A percentile compares a stretch with the other conserved stretches of the same genome.
phyloP scores from a whole-genome alignment of 768 basidiomycete genomes.

The Boletus rubescentipes region DNA sequence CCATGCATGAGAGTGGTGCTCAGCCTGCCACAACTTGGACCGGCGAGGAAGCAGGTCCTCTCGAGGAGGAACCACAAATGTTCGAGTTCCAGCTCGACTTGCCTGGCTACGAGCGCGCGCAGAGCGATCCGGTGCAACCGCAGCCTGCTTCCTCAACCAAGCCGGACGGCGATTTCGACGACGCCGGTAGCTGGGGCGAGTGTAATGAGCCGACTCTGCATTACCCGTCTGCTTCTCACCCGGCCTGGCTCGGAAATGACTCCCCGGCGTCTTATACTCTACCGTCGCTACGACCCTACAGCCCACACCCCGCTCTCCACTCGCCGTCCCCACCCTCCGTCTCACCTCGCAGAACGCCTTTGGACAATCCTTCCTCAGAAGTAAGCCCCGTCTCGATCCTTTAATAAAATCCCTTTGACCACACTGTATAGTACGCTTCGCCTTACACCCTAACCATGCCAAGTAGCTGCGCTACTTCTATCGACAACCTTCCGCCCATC shows the following conservation, averaged over 20 bases:
- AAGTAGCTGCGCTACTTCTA: constrained; percentile 30
- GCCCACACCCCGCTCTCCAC: constrained; percentile 25
- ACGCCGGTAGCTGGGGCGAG: constrained; percentile 24
- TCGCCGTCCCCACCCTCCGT: constrained; percentile 28
- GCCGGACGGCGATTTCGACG: constrained; percentile 18
- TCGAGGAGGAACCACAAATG: constrained; percentile 58
- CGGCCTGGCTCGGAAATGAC: constrained; percentile 30
- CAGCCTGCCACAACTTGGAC: constrained; percentile 44
- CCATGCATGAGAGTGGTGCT: constrained; percentile 54
- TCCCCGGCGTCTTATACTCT: constrained; percentile 28
- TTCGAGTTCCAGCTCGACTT: constrained; percentile 65
- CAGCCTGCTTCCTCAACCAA: constrained; percentile 10
- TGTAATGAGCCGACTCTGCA: constrained; percentile 18
- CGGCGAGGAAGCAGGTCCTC: constrained; percentile 54
- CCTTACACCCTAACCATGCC: constrained; percentile 26
- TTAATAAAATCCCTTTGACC: constrained; percentile 3
- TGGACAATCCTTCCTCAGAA: constrained; percentile 27
- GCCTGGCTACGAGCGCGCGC: constrained; percentile 25
- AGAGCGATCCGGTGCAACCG: constrained; percentile 17
- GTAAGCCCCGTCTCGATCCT: constrained; percentile 12
- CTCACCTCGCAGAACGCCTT: constrained; percentile 26
- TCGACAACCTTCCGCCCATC: constrained; percentile 35
- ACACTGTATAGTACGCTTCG: constrained; percentile 18
- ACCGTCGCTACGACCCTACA: constrained; percentile 30
- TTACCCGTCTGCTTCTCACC: constrained; percentile 25